Evolutionary conservation across 495 filamentous ascomycete genomes (phyloP).

Genomic region (Aspergillus baeticus): DNA sequence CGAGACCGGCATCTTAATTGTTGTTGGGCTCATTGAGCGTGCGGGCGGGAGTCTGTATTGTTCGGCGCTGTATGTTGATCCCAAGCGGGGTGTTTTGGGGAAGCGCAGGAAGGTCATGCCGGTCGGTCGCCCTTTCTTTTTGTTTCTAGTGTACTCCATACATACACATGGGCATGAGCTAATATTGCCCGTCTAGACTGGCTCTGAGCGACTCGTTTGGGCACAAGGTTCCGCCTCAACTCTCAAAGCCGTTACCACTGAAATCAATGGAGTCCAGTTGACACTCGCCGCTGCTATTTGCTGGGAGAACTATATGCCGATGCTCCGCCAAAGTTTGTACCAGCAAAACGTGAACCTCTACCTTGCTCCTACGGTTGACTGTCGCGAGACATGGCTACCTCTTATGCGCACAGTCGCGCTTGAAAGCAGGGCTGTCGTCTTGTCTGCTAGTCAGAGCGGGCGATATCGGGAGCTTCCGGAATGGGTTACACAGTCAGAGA

Average conservation of each 20-base stretch:
- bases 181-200: constrained; percentile 59
- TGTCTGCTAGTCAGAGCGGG: constrained; percentile 83
- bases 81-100: constrained; percentile 65
- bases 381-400: constrained; percentile 76
- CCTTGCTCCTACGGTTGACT: constrained; percentile 88
- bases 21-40: constrained; percentile 76
- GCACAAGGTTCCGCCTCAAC: constrained; percentile 81
- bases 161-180: too few relatives aligned
- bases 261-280: constrained; percentile 73
- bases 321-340: constrained; percentile 78
- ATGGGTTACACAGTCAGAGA: constrained; percentile 46
- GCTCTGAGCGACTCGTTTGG: constrained; percentile 81
- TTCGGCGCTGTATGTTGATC: constrained; percentile 79
- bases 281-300: constrained; percentile 86
- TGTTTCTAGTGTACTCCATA: not conserved
- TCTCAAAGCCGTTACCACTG: constrained; percentile 76
- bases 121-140: constrained; percentile 33
- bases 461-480: constrained; percentile 53
- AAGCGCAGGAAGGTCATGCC: constrained; percentile 97
- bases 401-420: constrained; percentile 78
- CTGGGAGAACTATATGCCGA: constrained; percentile 98
- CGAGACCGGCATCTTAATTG: constrained; percentile 77
- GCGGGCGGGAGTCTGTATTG: constrained; percentile 84
- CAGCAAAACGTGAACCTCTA: constrained; percentile 91
- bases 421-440: constrained; percentile 83